Percentiles rank a stretch among this genome's conserved stretches.
phyloP scores from a whole-genome alignment of 2,329 filamentous ascomycete species.

The Colletotrichum chlorophyti region DNA sequence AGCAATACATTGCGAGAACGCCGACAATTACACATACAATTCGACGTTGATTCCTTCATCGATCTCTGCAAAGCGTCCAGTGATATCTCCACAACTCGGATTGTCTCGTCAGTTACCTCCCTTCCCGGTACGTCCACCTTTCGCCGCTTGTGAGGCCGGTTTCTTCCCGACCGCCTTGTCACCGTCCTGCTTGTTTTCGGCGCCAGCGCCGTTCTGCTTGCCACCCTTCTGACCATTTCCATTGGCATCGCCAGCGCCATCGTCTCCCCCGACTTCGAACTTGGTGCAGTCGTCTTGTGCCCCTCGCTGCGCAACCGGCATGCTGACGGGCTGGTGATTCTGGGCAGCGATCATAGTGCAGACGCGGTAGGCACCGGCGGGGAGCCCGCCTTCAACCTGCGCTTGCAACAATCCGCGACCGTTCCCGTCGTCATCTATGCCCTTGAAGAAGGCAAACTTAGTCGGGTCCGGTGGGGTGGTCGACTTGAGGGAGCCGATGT shows the following conservation, averaged over 20 bases:
- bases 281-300: constrained; percentile 59
- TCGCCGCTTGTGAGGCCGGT: too few relatives aligned
- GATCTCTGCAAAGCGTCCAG: too few relatives aligned
- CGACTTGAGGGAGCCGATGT: constrained; percentile 45
- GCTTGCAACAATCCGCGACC: constrained; percentile 52
- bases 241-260: background rate
- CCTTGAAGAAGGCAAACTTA: constrained; percentile 63
- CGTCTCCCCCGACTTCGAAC: constrained; percentile 46
- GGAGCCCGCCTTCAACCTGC: constrained; percentile 51
- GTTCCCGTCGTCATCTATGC: constrained; percentile 59
- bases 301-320: constrained; percentile 62
- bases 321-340: constrained; percentile 64
- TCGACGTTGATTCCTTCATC: too few relatives aligned
- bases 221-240: too few relatives aligned
- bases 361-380: constrained; percentile 54
- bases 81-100: too few relatives aligned
- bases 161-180: too few relatives aligned
- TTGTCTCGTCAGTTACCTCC: too few relatives aligned
- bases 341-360: constrained; percentile 57
- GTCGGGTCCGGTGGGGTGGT: constrained; percentile 45
- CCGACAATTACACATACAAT: too few relatives aligned
- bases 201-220: too few relatives aligned
- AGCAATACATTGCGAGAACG: too few relatives aligned
- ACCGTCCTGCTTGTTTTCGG: too few relatives aligned
- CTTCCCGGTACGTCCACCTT: too few relatives aligned